Base-by-base conservation (phyloP, 1,284 basidiomycete genomes). In the Quambalaria eucalypti region DNA sequence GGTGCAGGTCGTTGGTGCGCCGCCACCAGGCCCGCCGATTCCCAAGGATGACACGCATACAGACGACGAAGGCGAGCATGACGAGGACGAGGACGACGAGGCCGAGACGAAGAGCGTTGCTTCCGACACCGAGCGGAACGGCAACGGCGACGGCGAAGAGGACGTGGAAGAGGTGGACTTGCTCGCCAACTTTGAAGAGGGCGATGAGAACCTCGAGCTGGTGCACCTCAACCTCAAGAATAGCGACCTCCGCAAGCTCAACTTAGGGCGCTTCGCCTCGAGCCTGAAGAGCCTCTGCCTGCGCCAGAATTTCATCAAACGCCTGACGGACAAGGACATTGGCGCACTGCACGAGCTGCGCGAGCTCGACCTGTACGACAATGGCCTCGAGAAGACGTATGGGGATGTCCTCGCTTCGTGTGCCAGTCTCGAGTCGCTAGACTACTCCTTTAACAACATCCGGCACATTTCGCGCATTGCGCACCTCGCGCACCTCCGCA, bases 311-410 rank as follows among this genome's bases (percentile, higher is more conserved):
- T 81, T 85, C 57, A 83, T 91, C 54, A 80, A 84, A 1, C 79
- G 81, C 42, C 80, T 97, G 29, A 84, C 89, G 21, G 56, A 60
- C 25, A 59, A 64, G 10, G 71, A 73, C 51, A 58, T 74, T 28
- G 63, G 64, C 26, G 25, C 80, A n/a, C 77, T 96, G 50, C 81
- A 76, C 10, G 80, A 83, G 48, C 78, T 98, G 28, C 87, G 89
- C 65, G 92, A 97, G 59, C 77, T 98, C 51, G 93, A 98, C 77
- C 72, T 97, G 60, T 98, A 98, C 74, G 93, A 98, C 76, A 98
- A 98, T 78, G 85, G 87, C 70, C 77, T 98, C 60, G 69, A 73
- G 12, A 69, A 70, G 51, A 65, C 73, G 26, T 52, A 59, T 1
- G 65, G 66, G 39, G 77, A 82, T 58, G 86, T 83, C 12, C 69